Evolutionary conservation across 148 eudicot genomes (phyloP).

Genomic region (Pouteria glomerata): DNA sequence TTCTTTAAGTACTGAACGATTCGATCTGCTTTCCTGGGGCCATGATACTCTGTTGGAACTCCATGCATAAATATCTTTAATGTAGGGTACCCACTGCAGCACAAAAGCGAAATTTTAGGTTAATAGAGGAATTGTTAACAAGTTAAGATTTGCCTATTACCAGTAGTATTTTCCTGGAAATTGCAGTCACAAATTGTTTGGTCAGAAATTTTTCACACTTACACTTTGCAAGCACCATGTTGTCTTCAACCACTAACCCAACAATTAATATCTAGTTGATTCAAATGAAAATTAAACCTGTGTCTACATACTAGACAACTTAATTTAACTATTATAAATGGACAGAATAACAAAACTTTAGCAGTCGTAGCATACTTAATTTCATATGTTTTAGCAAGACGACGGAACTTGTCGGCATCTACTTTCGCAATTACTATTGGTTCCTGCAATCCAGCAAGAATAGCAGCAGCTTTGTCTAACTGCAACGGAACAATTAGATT

Average conservation of each 20-base stretch:
- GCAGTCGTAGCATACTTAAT: conserved; percentile 75
- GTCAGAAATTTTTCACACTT: no score
- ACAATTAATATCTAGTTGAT: background rate
- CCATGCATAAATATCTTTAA: conserved; percentile 86
- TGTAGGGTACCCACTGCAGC: conserved; percentile 89
- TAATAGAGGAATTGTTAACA: background rate
- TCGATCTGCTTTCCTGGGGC: conserved; percentile 70
- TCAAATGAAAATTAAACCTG: background rate
- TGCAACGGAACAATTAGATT: conserved; percentile 28
- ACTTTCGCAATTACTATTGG: conserved; percentile 85
- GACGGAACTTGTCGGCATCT: conserved; percentile 78
- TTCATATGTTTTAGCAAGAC: conserved; percentile 71
- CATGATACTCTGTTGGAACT: conserved; percentile 75
- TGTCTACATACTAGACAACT: conserved; percentile 1
- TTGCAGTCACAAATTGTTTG: no score
- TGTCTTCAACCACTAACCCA: background rate
- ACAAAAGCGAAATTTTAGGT: conserved; percentile 8
- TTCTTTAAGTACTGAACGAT: conserved; percentile 74
- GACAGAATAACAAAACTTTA: conserved; percentile 8
- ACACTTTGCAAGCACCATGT: no score
- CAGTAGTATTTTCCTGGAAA: background rate
- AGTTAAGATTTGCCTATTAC: background rate
- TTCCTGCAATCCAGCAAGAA: conserved; percentile 66
- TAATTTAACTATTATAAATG: background rate
- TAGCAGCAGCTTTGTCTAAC: conserved; percentile 89